Evolutionary conservation across 1,139 yeast genomes (phyloP), one percentile per base, ranked within the genome.

Genomic region (Meyerozyma guilliermondii): DNA sequence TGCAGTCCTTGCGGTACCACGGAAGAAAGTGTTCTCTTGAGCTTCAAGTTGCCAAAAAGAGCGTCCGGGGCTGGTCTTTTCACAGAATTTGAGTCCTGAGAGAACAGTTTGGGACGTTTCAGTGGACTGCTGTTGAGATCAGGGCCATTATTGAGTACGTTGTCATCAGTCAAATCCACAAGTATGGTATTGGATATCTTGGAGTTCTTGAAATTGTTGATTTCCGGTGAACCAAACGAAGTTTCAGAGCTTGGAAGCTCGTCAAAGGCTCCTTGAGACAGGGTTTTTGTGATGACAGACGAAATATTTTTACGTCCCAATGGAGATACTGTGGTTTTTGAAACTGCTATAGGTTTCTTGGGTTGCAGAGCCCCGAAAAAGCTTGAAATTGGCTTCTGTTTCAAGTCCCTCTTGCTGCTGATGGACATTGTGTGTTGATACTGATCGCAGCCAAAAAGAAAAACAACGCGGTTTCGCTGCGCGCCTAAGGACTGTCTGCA

Each of bases 141-240:
- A 7, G 23, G 36, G 7, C 24, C 20, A 23, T 17, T 5, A 17
- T 33, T 18, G 14, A 20, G 14, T 11, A 8, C 6, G 20, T 17
- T 7, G 14, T 33, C 24, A 10, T 33, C 24, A 10, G 36, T 33
- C 16, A 33, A 20, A 33, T 33, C 36, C n/a, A 33, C 36, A 5
- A 33, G 36, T 33, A 33, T 33, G 23, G 56, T 44, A 39, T 43
- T 43, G 14, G 50, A 42, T 22, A 62, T 43, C 11, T 48, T 38
- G 2, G 65, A 62, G 40, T 55, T 58, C 34, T 52, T 48, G 46
- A 63, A 63, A 44, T 63, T 64, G 35, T 51, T 54, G 7, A 62
- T 43, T 38, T 63, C 69, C 4, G 68, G 66, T 1, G 66, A 61
- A 8, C 50, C 66, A 42, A 62, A 52, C 2, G 69, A 64, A 5